phyloP scores from a whole-genome alignment of 768 basidiomycete genomes.

The Agrocybe praecox region DNA sequence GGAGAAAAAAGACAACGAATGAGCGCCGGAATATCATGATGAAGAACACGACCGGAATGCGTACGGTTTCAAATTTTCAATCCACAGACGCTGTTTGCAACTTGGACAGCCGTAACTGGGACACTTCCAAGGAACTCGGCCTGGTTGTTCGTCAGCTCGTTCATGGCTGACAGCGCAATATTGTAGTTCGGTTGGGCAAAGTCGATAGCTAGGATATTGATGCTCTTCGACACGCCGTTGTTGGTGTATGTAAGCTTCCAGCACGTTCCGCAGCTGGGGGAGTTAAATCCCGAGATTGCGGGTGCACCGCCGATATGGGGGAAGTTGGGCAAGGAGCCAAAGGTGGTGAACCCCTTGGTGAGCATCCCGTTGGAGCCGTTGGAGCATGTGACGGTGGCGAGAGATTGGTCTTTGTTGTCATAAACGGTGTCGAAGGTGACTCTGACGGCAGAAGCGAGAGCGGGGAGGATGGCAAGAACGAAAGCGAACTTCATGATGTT shows the following conservation, averaged over 20 bases:
- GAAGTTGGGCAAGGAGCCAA: slow-evolving; percentile 56
- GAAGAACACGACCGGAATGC: neutral
- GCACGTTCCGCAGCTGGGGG: slow-evolving; percentile 57
- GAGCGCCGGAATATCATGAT: neutral
- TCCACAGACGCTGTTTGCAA: slow-evolving; percentile 53
- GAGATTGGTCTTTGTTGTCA: slow-evolving; percentile 42
- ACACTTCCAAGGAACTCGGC: slow-evolving; percentile 51
- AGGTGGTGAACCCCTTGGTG: slow-evolving; percentile 46
- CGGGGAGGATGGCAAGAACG: slow-evolving; percentile 24
- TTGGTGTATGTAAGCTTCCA: slow-evolving; percentile 56
- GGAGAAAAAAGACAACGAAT: no score
- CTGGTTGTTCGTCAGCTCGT: slow-evolving; percentile 48
- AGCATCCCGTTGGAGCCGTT: slow-evolving; percentile 55
- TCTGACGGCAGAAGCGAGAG: slow-evolving; percentile 25
- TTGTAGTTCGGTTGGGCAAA: slow-evolving; percentile 46
- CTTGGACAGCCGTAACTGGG: slow-evolving; percentile 42
- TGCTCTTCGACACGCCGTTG: slow-evolving; percentile 29
- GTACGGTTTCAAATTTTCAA: slow-evolving; percentile 24
- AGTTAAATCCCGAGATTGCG: slow-evolving; percentile 54
- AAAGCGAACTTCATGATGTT: slow-evolving; percentile 33
- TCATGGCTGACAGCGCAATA: slow-evolving; percentile 53
- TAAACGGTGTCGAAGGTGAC: slow-evolving; percentile 50
- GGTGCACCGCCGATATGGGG: slow-evolving; percentile 60
- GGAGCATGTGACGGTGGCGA: slow-evolving; percentile 47
- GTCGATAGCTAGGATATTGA: slow-evolving; percentile 58